Base-by-base conservation (phyloP, 2,329 filamentous ascomycete species). In the Cyclaneusma minus region DNA sequence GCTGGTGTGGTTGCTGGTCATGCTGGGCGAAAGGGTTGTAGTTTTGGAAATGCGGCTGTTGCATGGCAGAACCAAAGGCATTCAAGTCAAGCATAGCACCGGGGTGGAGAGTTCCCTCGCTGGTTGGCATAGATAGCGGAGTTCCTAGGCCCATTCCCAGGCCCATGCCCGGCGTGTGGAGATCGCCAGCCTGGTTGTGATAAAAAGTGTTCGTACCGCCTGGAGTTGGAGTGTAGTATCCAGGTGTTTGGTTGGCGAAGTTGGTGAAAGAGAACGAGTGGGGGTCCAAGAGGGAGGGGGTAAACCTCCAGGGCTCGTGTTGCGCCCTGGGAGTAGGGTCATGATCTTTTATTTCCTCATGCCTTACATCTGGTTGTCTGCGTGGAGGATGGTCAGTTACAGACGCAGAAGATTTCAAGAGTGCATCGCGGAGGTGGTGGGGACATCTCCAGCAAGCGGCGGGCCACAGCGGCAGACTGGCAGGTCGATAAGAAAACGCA, bases 181-280 rank as follows among this genome's bases (percentile, higher is more conserved):
- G 61, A 50, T 93, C 84, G 26, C 82, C 80, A 19, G 82, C 79
- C 50, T 85, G 81, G 27, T 66, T 70, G 47, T 91, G 82, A 45
- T 84, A 91, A 37, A 87, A 54, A 11, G 79, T 78, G 45, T 78
- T 82, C 35, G 73, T 77, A 23, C 78, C 79, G 35, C 79, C 81
- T 3, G 83, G 79, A 2, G 82, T 91, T 3, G 85, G 81, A 6
- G 83, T 85, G 52, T 92, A 94, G 52, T 89, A 89, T 9, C 76
- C 80, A 10, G 79, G 68, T 23, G 77, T 68, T 36, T 85, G 79
- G 50, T 80, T 82, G 36, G 77, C 72, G 44, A 92, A 87, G 29
- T 65, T 64, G 32, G 71, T 64, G 52, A 93, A 94, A 13, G 72
- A 69, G 48, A 82, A 82, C 16, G 81, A 79, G 49, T 77, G 83